Base-by-base conservation (phyloP, 371 early-diverging fungal genomes). In the Mortierella sp. region DNA sequence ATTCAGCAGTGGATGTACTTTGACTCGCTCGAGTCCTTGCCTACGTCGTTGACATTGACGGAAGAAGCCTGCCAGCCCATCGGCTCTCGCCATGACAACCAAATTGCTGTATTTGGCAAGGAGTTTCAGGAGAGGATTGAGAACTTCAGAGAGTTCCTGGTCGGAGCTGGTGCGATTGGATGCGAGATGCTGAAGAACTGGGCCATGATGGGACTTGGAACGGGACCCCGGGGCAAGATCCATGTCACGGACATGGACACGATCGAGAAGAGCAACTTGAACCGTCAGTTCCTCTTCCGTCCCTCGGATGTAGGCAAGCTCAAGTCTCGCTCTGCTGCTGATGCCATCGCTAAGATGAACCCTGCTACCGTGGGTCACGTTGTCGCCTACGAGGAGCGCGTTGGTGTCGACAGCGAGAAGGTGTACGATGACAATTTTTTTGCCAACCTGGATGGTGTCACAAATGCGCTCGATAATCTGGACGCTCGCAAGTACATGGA, bases 111-210 rank as follows among this genome's bases (percentile, higher is more conserved):
- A 24, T 97, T 99, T 86, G 99, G 99, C 47, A 84, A 85, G 53
- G 89, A 89, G 48, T 96, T 95, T 87, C 94, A 98, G 78, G 86
- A 94, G 50, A 92, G 89, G 79, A 84, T 99, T 52, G 87, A 91
- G 21, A 93, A 97, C 79, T 84, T 90, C 42, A 90, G 92, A 54
- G 89, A 97, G 73, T 99, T 99, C 88, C 83, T 80, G 63, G 99
- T 99, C 37, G 99, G 99, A 51, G 94, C 99, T 46, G 99, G 99
- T 50, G 99, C 99, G 7, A 99, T 99, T 80, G 99, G 99, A 52
- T 99, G 99, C 85, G 99, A 99, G 83, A 99, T 99, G 97, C 87
- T 99, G 51, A 99, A 99, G 88, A 99, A 99, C 84, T 97, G 99
- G 94, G 95, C 96, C 27, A 93, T 99, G 97, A 95, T 99, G 90